These are phyloP conservation scores for Paraurostyla sp. DNA, from an alignment of 73 alveolate genomes.

Conservation along the genomic window DNA sequence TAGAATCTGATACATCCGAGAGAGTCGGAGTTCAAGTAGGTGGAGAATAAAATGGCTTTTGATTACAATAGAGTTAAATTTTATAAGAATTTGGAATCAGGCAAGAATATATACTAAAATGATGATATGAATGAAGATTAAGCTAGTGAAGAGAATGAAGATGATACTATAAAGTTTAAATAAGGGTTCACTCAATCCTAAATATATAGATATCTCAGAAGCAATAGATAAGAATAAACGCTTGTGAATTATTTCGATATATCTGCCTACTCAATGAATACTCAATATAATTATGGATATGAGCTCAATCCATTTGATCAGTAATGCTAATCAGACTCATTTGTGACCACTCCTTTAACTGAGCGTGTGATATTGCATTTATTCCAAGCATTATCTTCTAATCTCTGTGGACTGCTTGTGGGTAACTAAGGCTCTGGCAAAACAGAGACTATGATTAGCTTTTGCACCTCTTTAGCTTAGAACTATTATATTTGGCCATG, in stretches of 20 bases:
- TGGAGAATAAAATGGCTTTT: background rate
- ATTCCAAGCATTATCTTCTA: background rate
- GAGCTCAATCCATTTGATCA: conserved; percentile 22
- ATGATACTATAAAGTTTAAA: background rate
- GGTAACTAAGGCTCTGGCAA: conserved; percentile 26
- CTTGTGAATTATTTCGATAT: background rate
- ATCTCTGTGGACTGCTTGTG: background rate
- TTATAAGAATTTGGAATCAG: conserved; percentile 1
- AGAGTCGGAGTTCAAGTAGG: background rate
- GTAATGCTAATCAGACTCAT: background rate
- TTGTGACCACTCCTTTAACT: background rate
- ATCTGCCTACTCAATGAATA: background rate
- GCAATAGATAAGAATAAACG: background rate
- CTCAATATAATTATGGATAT: background rate
- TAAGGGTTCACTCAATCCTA: background rate
- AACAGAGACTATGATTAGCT: conserved; percentile 8
- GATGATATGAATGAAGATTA: background rate
- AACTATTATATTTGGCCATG: conserved; percentile 9
- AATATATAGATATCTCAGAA: background rate
- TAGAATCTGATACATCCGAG: background rate
- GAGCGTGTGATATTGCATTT: background rate
- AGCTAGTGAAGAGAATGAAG: background rate
- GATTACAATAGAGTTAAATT: background rate
- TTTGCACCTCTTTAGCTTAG: background rate
- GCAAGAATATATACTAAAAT: conserved; percentile 1